These are phyloP conservation scores for Phyllosticta paracitricarpa DNA, from an alignment of 2,329 filamentous ascomycete species.

Conservation along the genomic window DNA sequence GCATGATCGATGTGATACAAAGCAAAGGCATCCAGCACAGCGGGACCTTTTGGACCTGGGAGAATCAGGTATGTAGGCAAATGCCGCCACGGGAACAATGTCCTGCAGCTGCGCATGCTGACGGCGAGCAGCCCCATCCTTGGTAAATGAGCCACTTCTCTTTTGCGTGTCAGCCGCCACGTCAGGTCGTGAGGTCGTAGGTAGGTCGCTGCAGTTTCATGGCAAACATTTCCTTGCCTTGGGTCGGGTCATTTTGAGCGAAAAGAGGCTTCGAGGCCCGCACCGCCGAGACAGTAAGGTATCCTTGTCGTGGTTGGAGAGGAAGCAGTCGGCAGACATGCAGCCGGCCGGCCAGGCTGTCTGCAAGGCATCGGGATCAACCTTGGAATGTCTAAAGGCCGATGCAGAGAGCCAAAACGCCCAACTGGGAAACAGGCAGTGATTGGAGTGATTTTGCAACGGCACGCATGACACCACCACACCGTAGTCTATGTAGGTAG, in stretches of 20 bases:
- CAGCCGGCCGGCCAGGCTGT: neutral
- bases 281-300: neutral
- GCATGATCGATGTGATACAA: slow-evolving; percentile 42
- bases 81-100: neutral
- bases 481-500: neutral
- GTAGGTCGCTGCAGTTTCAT: neutral
- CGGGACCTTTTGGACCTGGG: slow-evolving; percentile 48
- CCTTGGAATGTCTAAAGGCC: neutral
- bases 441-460: neutral
- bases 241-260: neutral
- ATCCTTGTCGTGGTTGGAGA: neutral
- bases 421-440: neutral
- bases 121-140: slow-evolving; percentile 10
- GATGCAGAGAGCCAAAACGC: neutral
- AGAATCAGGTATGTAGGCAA: slow-evolving; percentile 36
- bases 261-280: neutral
- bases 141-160: slow-evolving; percentile 3
- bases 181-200: neutral
- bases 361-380: neutral
- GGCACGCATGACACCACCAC: neutral
- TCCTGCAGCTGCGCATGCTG: slow-evolving; percentile 4
- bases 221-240: neutral
- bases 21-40: slow-evolving; percentile 39
- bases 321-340: neutral
- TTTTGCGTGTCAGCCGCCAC: slow-evolving; percentile 9